Evolutionary conservation across 75 land plant species (phyloP).

Genomic region (Cupressus sempervirens): DNA sequence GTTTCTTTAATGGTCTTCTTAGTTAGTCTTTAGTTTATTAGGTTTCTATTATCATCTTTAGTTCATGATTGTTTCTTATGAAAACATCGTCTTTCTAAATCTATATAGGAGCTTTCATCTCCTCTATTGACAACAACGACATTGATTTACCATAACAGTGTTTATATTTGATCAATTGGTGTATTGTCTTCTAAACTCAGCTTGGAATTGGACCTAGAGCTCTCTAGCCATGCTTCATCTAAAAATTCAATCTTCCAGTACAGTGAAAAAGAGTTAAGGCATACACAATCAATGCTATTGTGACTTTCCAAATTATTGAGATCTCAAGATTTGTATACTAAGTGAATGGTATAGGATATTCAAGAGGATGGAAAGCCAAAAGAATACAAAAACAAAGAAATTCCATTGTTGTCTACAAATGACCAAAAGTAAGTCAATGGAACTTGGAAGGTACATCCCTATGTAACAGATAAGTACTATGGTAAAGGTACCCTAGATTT

Average conservation of each 20-base stretch:
- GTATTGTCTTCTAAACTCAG: neutral
- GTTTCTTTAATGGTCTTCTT: too few species aligned
- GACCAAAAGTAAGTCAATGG: too few species aligned
- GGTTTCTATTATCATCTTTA: too few species aligned
- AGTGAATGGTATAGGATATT: neutral
- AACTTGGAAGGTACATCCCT: too few species aligned
- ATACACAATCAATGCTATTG: neutral
- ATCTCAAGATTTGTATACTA: neutral
- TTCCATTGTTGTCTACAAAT: too few species aligned
- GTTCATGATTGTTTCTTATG: too few species aligned
- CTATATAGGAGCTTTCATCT: too few species aligned
- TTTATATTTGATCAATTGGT: neutral
- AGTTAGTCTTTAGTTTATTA: too few species aligned
- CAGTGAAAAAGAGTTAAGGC: neutral
- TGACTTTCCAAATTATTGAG: neutral
- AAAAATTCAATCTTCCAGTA: neutral
- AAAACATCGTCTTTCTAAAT: too few species aligned
- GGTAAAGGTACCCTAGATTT: neutral
- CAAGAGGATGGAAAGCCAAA: neutral
- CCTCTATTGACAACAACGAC: too few species aligned
- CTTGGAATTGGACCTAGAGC: neutral
- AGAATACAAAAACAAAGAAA: neutral
- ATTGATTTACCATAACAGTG: too few species aligned
- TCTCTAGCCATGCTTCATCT: neutral
- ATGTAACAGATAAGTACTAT: too few species aligned